phyloP scores from a whole-genome alignment of 768 basidiomycete genomes.

The Mycena maculata region DNA sequence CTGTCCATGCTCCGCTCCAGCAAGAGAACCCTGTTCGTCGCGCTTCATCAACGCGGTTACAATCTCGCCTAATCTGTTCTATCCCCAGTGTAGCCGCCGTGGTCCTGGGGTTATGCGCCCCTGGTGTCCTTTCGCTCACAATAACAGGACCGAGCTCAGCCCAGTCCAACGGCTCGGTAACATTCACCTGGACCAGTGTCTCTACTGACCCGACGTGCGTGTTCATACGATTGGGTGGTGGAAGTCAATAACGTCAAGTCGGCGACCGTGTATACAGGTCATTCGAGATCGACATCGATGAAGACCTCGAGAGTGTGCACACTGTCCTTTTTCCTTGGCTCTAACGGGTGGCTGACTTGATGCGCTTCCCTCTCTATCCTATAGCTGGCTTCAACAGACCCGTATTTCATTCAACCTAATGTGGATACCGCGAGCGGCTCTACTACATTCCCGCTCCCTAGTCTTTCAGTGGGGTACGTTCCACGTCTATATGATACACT shows the following conservation, averaged over 20 bases:
- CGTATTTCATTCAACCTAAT: background rate
- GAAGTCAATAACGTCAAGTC: background rate
- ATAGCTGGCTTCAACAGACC: background rate
- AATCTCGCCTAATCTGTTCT: background rate
- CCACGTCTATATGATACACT: background rate
- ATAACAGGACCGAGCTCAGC: constrained; percentile 6
- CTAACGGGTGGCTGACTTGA: background rate
- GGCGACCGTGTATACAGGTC: background rate
- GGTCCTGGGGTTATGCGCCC: background rate
- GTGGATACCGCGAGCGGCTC: constrained; percentile 1
- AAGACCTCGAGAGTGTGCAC: background rate
- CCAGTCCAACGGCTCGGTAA: background rate
- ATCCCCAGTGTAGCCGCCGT: background rate
- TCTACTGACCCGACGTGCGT: constrained; percentile 7
- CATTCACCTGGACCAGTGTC: constrained; percentile 6
- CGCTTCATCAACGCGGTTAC: background rate
- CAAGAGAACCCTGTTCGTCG: background rate
- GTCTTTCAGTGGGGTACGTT: constrained; percentile 1
- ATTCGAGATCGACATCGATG: constrained; percentile 12
- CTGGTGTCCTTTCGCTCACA: background rate
- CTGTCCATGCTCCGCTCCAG: background rate
- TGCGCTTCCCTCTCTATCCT: background rate
- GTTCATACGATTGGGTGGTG: background rate
- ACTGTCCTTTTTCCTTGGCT: background rate
- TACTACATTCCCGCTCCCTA: constrained; percentile 1